Evolutionary conservation across 1,284 basidiomycete species (phyloP).

Genomic region (Melampsora larici-populina): DNA sequence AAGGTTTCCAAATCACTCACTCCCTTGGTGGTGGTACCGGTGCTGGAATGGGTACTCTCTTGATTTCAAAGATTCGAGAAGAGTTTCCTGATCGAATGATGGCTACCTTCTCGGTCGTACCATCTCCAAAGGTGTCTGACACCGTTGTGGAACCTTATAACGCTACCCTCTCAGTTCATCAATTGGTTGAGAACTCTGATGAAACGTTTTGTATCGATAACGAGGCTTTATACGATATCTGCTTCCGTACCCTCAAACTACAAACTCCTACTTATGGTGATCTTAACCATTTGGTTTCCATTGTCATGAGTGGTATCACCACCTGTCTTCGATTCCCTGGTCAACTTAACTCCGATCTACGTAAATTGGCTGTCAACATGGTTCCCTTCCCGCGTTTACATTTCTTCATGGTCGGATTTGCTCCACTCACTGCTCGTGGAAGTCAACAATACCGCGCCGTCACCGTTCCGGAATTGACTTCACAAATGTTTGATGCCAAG

Average conservation of each 20-base stretch:
- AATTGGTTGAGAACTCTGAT: constrained; percentile 86
- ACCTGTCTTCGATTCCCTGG: constrained; percentile 90
- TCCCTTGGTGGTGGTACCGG: constrained; percentile 92
- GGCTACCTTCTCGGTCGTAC: constrained; percentile 84
- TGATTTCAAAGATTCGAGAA: constrained; percentile 79
- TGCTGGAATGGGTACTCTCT: constrained; percentile 79
- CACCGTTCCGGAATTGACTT: constrained; percentile 65
- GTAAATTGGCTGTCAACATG: constrained; percentile 89
- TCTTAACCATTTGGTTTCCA: constrained; percentile 67
- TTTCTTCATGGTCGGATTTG: constrained; percentile 65
- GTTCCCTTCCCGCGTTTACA: constrained; percentile 89
- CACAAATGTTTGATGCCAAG: constrained; percentile 72
- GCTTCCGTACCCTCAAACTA: constrained; percentile 69
- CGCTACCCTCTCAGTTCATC: constrained; percentile 80
- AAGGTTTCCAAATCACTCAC: constrained; percentile 90
- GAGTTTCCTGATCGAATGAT: constrained; percentile 92
- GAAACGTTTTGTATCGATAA: constrained; percentile 89
- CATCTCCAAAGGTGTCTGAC: constrained; percentile 89
- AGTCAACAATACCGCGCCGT: constrained; percentile 53
- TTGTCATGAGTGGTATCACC: constrained; percentile 84
- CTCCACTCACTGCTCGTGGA: constrained; percentile 52
- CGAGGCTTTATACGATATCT: constrained; percentile 87
- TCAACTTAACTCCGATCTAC: constrained; percentile 67
- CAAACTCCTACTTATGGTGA: constrained; percentile 68
- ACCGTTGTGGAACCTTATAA: constrained; percentile 96